Conservation (phyloP, 306 rosid genomes). For the Hippophae gyantsensis region DNA sequence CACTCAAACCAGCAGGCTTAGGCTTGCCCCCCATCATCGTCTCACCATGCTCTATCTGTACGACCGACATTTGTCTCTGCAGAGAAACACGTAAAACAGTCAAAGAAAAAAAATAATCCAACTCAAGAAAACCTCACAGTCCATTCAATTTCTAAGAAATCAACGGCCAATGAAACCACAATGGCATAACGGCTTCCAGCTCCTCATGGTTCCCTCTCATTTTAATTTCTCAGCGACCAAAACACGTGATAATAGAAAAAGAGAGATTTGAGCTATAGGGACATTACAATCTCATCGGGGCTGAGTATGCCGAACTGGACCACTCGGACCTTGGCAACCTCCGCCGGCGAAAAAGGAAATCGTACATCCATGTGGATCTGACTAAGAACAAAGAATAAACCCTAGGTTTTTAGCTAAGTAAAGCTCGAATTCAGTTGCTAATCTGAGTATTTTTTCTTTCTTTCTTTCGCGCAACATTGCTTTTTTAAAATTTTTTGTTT, state of each 20-base stretch:
- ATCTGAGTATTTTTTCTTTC: background rate
- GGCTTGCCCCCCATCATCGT: conserved; percentile 91
- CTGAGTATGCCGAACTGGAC: conserved; percentile 93
- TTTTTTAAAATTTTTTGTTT: background rate
- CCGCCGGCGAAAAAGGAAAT: conserved; percentile 93
- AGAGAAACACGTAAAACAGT: conserved; percentile 10
- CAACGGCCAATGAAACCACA: background rate
- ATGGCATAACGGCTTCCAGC: background rate
- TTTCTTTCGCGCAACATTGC: background rate
- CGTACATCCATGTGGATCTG: conserved; percentile 82
- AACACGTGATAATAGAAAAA: background rate
- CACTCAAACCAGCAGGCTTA: conserved; percentile 78
- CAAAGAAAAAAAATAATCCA: background rate
- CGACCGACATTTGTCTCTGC: conserved; percentile 99
- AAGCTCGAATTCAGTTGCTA: conserved; percentile 16
- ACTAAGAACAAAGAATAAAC: conserved; percentile 6
- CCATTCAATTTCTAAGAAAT: background rate
- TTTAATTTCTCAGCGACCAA: background rate
- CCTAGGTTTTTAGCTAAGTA: conserved; percentile 16
- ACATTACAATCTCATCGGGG: conserved; percentile 90
- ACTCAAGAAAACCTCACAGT: background rate
- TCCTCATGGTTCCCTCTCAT: background rate
- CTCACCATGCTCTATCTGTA: conserved; percentile 88
- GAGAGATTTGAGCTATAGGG: background rate
- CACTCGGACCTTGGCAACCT: conserved; percentile 78